Conservation (phyloP, 352 stramenopile species). For the Pythium oligandrum region DNA sequence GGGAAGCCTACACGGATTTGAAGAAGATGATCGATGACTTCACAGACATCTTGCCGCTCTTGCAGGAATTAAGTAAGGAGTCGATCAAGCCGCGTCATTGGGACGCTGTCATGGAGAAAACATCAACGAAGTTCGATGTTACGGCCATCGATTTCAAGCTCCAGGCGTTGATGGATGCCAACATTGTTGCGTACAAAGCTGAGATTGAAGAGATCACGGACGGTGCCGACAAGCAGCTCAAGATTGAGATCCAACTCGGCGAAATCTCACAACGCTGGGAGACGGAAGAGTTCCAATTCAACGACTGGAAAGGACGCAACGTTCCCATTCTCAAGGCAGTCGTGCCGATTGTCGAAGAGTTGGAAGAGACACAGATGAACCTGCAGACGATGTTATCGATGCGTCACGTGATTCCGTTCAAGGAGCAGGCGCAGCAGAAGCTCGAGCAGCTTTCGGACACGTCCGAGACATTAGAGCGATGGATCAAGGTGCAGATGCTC, state of each 20-base stretch:
- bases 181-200: slow-evolving; percentile 88
- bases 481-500: slow-evolving; percentile 98
- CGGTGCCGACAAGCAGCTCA: slow-evolving; percentile 96
- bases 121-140: slow-evolving; percentile 91
- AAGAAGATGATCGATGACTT: slow-evolving; percentile 98
- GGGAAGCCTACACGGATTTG: slow-evolving; percentile 95
- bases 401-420: slow-evolving; percentile 95
- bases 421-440: slow-evolving; percentile 93
- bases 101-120: slow-evolving; percentile 96
- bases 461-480: slow-evolving; percentile 96
- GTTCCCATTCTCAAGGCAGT: slow-evolving; percentile 96
- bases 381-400: slow-evolving; percentile 98
- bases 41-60: slow-evolving; percentile 93
- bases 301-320: slow-evolving; percentile 91
- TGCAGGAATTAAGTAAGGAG: slow-evolving; percentile 96
- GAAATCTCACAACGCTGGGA: slow-evolving; percentile 95
- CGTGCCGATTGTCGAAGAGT: slow-evolving; percentile 94
- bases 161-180: slow-evolving; percentile 91
- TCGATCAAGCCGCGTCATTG: slow-evolving; percentile 96
- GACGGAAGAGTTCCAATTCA: slow-evolving; percentile 94
- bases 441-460: slow-evolving; percentile 94
- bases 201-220: slow-evolving; percentile 98
- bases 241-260: slow-evolving; percentile 93
- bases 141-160: slow-evolving; percentile 94
- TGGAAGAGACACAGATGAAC: slow-evolving; percentile 98